Evolutionary conservation across 148 eudicot genomes (phyloP), one percentile per base, ranked within the genome.

Genomic region (Vaccinium vitisidaea): DNA sequence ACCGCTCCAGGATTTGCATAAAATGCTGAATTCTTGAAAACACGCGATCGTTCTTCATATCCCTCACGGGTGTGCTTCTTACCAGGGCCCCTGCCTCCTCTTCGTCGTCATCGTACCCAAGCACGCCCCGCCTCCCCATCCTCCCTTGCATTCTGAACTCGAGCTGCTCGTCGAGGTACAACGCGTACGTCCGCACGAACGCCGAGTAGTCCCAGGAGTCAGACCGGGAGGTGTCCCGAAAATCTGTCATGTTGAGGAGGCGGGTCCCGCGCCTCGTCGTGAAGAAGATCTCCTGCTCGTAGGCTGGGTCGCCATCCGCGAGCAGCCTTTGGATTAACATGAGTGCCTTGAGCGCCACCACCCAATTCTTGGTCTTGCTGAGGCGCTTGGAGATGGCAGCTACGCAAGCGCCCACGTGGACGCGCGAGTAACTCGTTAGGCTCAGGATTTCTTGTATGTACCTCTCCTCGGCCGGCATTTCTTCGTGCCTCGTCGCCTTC

Each of bases 141-240:
- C 82, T 85, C 36, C 90, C 92, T 69, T 93, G 94, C 96, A 94
- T 91, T 87, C 83, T 86, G 73, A 84, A 93, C 92, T 94, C 98
- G 3, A 97, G 92, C 53, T 87, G 89, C 69, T 94, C 96, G 23
- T 97, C 98, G 15, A 97, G 88, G 81, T 93, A 95, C 79, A 92
- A 52, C 1, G 98, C 94, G 4, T 90, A 97, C 0, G 94, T 93
- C 52, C 95, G 84, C 10, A 94, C 95, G 58, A 97, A 95, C 0
- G 98, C 98, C 0, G 98, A 93, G 84, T 89, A 95, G 63, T 97
- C 98, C 99, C 98, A 97, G 0, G 93, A 89, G 49, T 92, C 84
- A 0, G 92, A 84, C 39, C 89, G 19, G 0, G 95, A 90, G 1
- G 88, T 82, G 85, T 97, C 99, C 46, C 94, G 77, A 18, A 97